Evolutionary conservation across 768 basidiomycete genomes (phyloP), one percentile per base, ranked within the genome.

Genomic region (Leucocoprinus leucothites): DNA sequence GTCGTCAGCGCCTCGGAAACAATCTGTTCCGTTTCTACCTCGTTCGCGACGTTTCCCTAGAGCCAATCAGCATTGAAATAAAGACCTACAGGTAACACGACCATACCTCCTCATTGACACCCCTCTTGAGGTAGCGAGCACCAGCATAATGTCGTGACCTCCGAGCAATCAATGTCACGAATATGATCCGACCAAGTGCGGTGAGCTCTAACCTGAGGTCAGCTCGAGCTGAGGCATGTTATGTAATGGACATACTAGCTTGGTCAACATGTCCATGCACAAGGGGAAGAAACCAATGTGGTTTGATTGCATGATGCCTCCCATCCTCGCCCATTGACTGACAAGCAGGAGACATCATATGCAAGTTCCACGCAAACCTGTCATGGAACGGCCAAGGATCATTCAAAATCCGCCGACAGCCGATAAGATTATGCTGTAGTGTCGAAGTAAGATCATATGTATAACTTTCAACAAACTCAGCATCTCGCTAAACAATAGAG

Each of bases 21-120:
- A 48, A 99, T 96, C 64, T 99, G 97, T 67, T 99, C 97, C 0
- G 94, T 97, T 71, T 99, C 97, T 1, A 99, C 97, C 69, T 98
- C 97, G 65, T 99, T 99, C 2, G 96, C 96, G 9, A 98, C 96
- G 65, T 95, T 93, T 2, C 97, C 97, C 94, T 97, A 58, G 21
- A 36, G 19, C 26, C 25, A 21, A 56, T 19, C 18, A 58, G 28
- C 25, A 14, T 35, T 21, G 14, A 31, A 40, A 21, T 26, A 14
- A 46, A n/a, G n/a, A n/a, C n/a, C 13, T 19, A 26, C 40, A 38
- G 16, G 35, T 25, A n/a, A 14, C 1, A 42, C 13, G 3, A 21
- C 56, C 69, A 24, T 45, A 93, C 94, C 77, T 96, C 85, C 59
- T 94, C 90, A 61, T 97, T 98, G 21, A 94, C 92, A 2, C 97